Conservation (phyloP, 139 green algal genomes). For the Zygnema cylindricum region DNA sequence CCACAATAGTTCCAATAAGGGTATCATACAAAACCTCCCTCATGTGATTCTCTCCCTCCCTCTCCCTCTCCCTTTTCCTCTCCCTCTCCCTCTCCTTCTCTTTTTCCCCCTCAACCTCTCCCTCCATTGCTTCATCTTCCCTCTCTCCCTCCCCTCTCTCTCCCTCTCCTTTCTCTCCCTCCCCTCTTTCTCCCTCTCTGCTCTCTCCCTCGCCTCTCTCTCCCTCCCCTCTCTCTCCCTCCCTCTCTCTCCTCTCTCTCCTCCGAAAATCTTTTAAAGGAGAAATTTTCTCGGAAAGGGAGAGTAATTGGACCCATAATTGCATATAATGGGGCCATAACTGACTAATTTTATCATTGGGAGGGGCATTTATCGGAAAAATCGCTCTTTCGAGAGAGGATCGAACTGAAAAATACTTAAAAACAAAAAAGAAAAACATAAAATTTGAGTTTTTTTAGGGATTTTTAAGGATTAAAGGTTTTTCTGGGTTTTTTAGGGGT, state of each 20-base stretch:
- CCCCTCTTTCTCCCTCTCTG: neutral
- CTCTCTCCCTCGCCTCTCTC: neutral
- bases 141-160: neutral
- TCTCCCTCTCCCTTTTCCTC: neutral
- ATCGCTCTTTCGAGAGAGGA: conserved; percentile 8
- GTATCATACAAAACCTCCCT: conserved; percentile 10
- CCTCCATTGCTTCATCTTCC: neutral
- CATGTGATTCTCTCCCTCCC: neutral
- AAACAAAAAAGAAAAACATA: too few relatives aligned
- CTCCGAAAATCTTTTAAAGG: neutral
- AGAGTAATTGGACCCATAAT: neutral
- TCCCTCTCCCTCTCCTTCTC: neutral
- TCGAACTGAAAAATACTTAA: neutral
- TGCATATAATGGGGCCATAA: conserved; percentile 6
- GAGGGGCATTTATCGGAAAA: neutral
- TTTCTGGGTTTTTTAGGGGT: too few relatives aligned
- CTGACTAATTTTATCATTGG: neutral
- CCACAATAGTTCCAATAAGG: neutral
- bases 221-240: neutral
- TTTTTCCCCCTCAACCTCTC: neutral
- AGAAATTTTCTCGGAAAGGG: neutral
- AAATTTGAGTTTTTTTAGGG: neutral
- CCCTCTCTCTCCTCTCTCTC: neutral
- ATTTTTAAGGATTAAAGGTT: neutral
- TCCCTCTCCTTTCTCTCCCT: neutral